These are phyloP conservation scores for Chaetomium globosum DNA, from an alignment of 2,329 filamentous ascomycete species.

Conservation along the genomic window DNA sequence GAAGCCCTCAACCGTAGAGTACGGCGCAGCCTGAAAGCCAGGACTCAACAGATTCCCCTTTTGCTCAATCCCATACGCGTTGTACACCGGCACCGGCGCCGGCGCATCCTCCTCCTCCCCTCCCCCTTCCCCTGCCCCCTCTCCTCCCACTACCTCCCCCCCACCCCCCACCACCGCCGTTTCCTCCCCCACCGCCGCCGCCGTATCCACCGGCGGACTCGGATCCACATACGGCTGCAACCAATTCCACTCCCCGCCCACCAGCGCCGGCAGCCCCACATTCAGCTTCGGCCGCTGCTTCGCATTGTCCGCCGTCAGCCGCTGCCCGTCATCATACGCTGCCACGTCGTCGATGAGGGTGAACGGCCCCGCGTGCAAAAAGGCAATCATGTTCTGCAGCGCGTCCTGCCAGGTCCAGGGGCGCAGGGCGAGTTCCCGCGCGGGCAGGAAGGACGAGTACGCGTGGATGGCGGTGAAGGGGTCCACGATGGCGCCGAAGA, in stretches of 20 bases:
- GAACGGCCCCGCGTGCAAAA: slow-evolving; percentile 45
- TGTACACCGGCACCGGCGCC: slow-evolving; percentile 1
- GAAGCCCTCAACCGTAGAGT: not conserved
- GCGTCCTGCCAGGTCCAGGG: slow-evolving; percentile 47
- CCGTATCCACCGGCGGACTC: not conserved
- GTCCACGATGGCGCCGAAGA: slow-evolving; percentile 22
- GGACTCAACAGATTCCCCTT: slow-evolving; percentile 2
- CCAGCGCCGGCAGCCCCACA: slow-evolving; percentile 18
- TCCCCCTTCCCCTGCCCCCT: not conserved
- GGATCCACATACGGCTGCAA: slow-evolving; percentile 34
- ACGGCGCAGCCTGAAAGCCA: not conserved
- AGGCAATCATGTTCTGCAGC: slow-evolving; percentile 45
- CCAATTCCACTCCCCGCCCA: slow-evolving; percentile 39
- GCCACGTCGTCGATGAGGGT: slow-evolving; percentile 34
- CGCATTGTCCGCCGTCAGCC: not conserved
- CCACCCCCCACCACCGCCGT: no score
- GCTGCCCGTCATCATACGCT: slow-evolving; percentile 30
- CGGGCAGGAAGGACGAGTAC: slow-evolving; percentile 43
- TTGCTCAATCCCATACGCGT: not conserved
- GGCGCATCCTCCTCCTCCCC: not conserved
- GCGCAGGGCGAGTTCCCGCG: slow-evolving; percentile 38
- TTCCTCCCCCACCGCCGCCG: not conserved
- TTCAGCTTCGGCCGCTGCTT: not conserved
- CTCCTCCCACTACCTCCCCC: not conserved
- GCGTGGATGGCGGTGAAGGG: slow-evolving; percentile 43